Evolutionary conservation across 2,329 filamentous ascomycete genomes (phyloP).

Genomic region (Xylariaceae sp.): DNA sequence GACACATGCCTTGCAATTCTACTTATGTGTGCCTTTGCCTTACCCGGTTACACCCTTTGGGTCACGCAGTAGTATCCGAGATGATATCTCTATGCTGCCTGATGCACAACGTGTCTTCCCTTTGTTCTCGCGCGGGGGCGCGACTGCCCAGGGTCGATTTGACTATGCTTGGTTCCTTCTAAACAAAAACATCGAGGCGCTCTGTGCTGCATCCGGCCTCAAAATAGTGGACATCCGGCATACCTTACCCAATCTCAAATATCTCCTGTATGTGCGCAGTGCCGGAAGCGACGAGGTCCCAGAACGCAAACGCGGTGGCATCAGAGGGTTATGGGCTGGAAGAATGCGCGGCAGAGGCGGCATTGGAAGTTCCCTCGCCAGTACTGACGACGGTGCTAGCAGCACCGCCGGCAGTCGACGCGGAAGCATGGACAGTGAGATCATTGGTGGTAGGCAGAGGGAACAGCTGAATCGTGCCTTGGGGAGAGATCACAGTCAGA

Average conservation of each 20-base stretch:
- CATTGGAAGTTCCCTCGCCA: conserved; percentile 9
- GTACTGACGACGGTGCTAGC: conserved; percentile 36
- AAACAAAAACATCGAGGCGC: conserved; percentile 84
- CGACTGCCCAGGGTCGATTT: conserved; percentile 77
- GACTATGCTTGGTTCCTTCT: conserved; percentile 96
- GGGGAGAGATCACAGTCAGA: conserved; percentile 17
- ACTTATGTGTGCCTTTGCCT: conserved; percentile 72
- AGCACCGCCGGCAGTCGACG: conserved; percentile 34
- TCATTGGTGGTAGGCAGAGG: conserved; percentile 32
- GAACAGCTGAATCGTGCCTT: conserved; percentile 40
- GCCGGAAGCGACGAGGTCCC: conserved; percentile 66
- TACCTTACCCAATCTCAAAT: conserved; percentile 89
- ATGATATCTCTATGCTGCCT: conserved; percentile 51
- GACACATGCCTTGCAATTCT: conserved; percentile 72
- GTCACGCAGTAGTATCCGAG: conserved; percentile 65
- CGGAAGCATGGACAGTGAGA: conserved; percentile 32
- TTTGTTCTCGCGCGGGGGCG: conserved; percentile 64
- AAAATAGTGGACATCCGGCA: conserved; percentile 86
- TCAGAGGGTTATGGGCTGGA: conserved; percentile 54
- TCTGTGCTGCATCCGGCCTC: conserved; percentile 63
- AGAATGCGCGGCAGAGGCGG: conserved; percentile 37
- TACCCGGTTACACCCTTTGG: conserved; percentile 73
- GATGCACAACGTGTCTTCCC: conserved; percentile 67
- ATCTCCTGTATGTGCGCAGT: conserved; percentile 83
- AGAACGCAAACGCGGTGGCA: conserved; percentile 57